These are phyloP conservation scores for Penicillium sp. DNA, from an alignment of 2,329 filamentous ascomycete species.

Conservation along the genomic window DNA sequence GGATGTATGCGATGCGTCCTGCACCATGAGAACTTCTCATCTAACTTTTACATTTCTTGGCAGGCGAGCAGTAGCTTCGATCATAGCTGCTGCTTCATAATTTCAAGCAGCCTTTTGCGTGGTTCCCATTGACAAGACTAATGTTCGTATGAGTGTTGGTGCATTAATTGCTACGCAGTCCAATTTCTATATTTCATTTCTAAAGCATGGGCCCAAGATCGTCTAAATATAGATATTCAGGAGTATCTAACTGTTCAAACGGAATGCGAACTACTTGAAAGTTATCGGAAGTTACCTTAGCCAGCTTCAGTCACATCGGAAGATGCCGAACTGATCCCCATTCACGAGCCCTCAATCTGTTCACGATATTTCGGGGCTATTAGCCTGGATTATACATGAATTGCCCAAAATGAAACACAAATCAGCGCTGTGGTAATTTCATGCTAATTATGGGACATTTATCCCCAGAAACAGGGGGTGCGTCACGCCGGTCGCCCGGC, in stretches of 20 bases:
- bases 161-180: constrained; percentile 1
- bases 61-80: background rate
- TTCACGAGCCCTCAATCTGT: background rate
- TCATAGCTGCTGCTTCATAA: background rate
- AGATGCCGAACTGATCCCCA: background rate
- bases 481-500: constrained; percentile 19
- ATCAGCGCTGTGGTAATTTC: constrained; percentile 3
- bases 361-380: background rate
- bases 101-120: background rate
- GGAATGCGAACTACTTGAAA: background rate
- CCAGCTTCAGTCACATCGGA: background rate
- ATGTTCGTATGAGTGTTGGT: background rate
- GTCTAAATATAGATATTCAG: background rate
- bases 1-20: constrained; percentile 3
- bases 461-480: constrained; percentile 6
- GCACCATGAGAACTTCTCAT: background rate
- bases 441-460: constrained; percentile 27
- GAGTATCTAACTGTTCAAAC: background rate
- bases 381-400: background rate
- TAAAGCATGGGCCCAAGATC: background rate
- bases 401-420: background rate
- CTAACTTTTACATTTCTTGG: background rate
- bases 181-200: constrained; percentile 1
- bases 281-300: background rate
- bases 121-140: background rate